Evolutionary conservation across 306 rosid species (phyloP).

Genomic region (Cucumis sativus): Cucumber_9930_V3 NC_026660.2:28017001-28017500

Average conservation of each 20-base stretch:
- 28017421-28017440: background rate
- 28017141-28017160: slow-evolving; percentile 74
- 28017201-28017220: slow-evolving; percentile 97
- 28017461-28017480: slow-evolving; percentile 46
- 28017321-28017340: background rate
- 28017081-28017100: slow-evolving; percentile 64
- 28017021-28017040: slow-evolving; percentile 28
- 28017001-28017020: background rate
- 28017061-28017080: slow-evolving; percentile 76
- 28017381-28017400: background rate
- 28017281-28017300: slow-evolving; percentile 1
- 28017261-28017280: slow-evolving; percentile 62
- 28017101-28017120: slow-evolving; percentile 65
- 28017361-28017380: background rate
- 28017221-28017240: slow-evolving; percentile 79
- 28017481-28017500: slow-evolving; percentile 69
- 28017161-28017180: slow-evolving; percentile 55
- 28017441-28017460: background rate
- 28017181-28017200: slow-evolving; percentile 69
- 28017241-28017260: slow-evolving; percentile 77
- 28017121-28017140: slow-evolving; percentile 62
- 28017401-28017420: background rate
- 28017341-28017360: background rate
- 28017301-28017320: background rate
- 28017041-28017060: slow-evolving; percentile 72